Evolutionary conservation across 2,329 filamentous ascomycete genomes (phyloP).

Genomic region (Beauveria sp.): DNA sequence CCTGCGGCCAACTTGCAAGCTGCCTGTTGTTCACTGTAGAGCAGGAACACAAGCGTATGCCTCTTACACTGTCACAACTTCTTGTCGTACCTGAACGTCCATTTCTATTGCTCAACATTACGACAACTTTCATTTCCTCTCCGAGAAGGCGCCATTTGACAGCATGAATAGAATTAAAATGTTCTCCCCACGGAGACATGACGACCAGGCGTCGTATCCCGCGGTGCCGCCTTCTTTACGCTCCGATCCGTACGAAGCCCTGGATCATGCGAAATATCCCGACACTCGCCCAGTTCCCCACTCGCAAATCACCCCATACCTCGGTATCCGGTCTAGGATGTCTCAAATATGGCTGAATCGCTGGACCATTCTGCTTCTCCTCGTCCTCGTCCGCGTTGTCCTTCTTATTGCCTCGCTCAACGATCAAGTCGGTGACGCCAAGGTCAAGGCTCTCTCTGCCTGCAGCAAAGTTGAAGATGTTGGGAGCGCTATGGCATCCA

Average conservation of each 20-base stretch:
- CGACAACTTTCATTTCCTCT: neutral
- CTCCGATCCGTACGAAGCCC: constrained; percentile 29
- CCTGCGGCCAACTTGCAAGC: neutral
- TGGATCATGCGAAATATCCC: constrained; percentile 23
- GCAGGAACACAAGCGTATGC: constrained; percentile 9
- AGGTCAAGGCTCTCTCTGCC: constrained; percentile 74
- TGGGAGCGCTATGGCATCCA: constrained; percentile 92
- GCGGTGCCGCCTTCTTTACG: constrained; percentile 30
- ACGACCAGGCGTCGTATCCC: constrained; percentile 25
- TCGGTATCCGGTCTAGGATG: constrained; percentile 78
- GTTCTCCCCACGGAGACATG: constrained; percentile 28
- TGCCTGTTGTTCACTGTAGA: constrained; percentile 11
- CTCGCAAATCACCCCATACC: constrained; percentile 76
- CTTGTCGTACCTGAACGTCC: neutral
- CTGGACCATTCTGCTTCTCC: constrained; percentile 84
- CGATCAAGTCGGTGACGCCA: constrained; percentile 66
- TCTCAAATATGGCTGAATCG: constrained; percentile 97
- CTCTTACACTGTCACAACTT: constrained; percentile 2
- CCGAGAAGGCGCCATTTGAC: constrained; percentile 13
- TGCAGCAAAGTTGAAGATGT: constrained; percentile 89
- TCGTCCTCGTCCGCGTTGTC: constrained; percentile 76
- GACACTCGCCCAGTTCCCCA: constrained; percentile 45
- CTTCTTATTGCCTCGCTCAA: constrained; percentile 67
- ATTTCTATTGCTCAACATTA: neutral
- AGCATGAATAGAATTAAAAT: constrained; percentile 27